These are phyloP conservation scores for Wickerhamiella galacta DNA, from an alignment of 805 yeast genomes.

Conservation along the genomic window DNA sequence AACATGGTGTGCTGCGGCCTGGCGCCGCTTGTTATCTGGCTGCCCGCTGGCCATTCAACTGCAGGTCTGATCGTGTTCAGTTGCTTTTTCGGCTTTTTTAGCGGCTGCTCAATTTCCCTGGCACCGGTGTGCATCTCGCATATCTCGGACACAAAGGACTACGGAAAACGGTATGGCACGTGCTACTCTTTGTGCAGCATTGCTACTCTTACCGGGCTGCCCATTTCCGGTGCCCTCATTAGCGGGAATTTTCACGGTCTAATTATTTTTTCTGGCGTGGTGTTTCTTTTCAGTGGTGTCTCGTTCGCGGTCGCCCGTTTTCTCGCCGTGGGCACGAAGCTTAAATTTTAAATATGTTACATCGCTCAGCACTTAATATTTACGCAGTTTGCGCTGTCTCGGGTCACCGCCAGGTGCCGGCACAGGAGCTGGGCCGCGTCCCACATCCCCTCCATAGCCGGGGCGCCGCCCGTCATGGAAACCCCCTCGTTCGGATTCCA, in stretches of 20 bases:
- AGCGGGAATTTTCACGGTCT: slow-evolving; percentile 19
- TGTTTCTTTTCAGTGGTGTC: slow-evolving; percentile 17
- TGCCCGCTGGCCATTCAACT: slow-evolving; percentile 30
- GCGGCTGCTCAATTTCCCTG: slow-evolving; percentile 45
- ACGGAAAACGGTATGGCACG: slow-evolving; percentile 55
- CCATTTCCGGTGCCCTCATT: slow-evolving; percentile 23
- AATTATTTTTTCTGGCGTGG: slow-evolving; percentile 19
- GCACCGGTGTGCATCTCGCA: slow-evolving; percentile 57
- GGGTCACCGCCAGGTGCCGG: no score
- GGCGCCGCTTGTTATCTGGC: slow-evolving; percentile 29
- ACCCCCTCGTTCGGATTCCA: no score
- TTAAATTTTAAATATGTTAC: no score
- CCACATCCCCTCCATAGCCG: no score
- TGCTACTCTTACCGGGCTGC: slow-evolving; percentile 24
- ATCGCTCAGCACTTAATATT: no score
- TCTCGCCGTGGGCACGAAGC: slow-evolving; percentile 15
- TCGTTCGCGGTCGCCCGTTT: slow-evolving; percentile 16
- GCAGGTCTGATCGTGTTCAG: slow-evolving; percentile 41
- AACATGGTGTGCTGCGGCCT: slow-evolving; percentile 32
- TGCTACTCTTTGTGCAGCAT: slow-evolving; percentile 33
- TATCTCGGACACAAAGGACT: slow-evolving; percentile 43
- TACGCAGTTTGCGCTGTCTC: no score
- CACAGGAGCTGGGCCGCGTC: no score
- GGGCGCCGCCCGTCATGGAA: no score
- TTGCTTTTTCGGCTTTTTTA: slow-evolving; percentile 24